Evolutionary conservation across 257 asterid species (phyloP).

Genomic region (Scutellaria baicalensis): DNA sequence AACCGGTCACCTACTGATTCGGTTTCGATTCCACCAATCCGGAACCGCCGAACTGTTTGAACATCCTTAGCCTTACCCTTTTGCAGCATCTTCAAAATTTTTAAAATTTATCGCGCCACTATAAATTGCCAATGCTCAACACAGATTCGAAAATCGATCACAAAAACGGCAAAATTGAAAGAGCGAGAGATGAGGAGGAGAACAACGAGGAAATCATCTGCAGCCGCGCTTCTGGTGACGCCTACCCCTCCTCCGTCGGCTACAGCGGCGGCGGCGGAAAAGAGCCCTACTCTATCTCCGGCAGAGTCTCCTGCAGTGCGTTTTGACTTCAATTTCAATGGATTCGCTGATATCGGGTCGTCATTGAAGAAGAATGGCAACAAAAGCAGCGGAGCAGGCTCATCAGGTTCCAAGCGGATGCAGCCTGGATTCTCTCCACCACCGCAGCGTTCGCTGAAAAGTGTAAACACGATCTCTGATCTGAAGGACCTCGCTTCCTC

Average conservation of each 20-base stretch:
- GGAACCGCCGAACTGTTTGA: no score
- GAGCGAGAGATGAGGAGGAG: slow-evolving; percentile 40
- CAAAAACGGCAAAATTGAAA: slow-evolving; percentile 3
- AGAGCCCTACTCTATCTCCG: slow-evolving; percentile 38
- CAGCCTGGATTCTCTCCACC: slow-evolving; percentile 33
- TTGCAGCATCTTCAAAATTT: background rate
- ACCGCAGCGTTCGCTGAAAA: slow-evolving; percentile 32
- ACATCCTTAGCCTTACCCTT: no score
- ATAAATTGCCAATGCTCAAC: slow-evolving; percentile 10
- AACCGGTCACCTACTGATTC: no score
- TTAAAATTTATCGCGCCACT: slow-evolving; percentile 18
- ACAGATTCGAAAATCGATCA: background rate
- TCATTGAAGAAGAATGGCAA: slow-evolving; percentile 41
- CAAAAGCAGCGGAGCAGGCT: slow-evolving; percentile 13
- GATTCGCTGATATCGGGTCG: slow-evolving; percentile 23
- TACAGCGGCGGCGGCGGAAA: slow-evolving; percentile 10
- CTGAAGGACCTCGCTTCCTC: slow-evolving; percentile 56
- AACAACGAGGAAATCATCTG: slow-evolving; percentile 39
- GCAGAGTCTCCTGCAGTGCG: slow-evolving; percentile 39
- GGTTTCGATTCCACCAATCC: no score
- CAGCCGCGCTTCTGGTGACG: slow-evolving; percentile 23
- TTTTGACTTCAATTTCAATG: slow-evolving; percentile 44
- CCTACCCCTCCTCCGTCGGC: slow-evolving; percentile 32
- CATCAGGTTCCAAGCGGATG: slow-evolving; percentile 30
- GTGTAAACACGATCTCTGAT: slow-evolving; percentile 51